Evolutionary conservation across 768 basidiomycete species (phyloP).

Genomic region (Collybia nuda): DNA sequence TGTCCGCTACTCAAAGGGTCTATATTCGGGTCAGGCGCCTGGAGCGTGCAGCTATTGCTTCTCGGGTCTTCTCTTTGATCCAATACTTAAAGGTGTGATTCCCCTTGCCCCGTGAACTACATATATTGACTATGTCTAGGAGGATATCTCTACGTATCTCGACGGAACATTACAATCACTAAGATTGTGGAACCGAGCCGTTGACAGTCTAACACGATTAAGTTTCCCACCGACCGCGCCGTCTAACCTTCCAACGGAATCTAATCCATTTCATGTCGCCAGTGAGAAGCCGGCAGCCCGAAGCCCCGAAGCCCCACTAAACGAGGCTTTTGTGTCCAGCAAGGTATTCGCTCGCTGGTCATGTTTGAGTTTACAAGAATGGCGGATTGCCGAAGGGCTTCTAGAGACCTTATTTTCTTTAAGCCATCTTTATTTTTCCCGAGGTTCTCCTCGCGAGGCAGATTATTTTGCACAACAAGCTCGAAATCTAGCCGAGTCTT

Average conservation of each 20-base stretch:
- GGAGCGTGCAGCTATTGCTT: slow-evolving; percentile 73
- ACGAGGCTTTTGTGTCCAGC: slow-evolving; percentile 19
- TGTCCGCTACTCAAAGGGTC: slow-evolving; percentile 57
- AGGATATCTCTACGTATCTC: slow-evolving; percentile 57
- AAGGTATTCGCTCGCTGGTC: slow-evolving; percentile 27
- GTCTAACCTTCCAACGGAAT: slow-evolving; percentile 28
- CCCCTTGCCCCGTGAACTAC: not conserved
- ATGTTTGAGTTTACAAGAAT: slow-evolving; percentile 60
- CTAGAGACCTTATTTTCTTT: slow-evolving; percentile 66
- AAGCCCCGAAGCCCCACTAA: slow-evolving; percentile 13
- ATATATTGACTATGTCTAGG: slow-evolving; percentile 36
- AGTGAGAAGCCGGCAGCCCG: slow-evolving; percentile 40
- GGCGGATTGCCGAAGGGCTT: slow-evolving; percentile 75
- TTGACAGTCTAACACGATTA: slow-evolving; percentile 65
- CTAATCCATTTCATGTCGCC: slow-evolving; percentile 61
- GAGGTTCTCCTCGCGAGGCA: slow-evolving; percentile 84
- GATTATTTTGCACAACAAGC: slow-evolving; percentile 84
- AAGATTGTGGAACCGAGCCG: slow-evolving; percentile 79
- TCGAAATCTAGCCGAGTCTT: slow-evolving; percentile 63
- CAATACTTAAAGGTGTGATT: slow-evolving; percentile 60
- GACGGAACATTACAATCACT: slow-evolving; percentile 66
- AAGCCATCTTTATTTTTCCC: slow-evolving; percentile 58
- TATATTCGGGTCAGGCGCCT: slow-evolving; percentile 55
- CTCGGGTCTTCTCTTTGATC: slow-evolving; percentile 66
- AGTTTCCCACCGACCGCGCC: slow-evolving; percentile 31